Conservation (phyloP, 306 rosid genomes). For the Pterocarpus santalinus region DNA sequence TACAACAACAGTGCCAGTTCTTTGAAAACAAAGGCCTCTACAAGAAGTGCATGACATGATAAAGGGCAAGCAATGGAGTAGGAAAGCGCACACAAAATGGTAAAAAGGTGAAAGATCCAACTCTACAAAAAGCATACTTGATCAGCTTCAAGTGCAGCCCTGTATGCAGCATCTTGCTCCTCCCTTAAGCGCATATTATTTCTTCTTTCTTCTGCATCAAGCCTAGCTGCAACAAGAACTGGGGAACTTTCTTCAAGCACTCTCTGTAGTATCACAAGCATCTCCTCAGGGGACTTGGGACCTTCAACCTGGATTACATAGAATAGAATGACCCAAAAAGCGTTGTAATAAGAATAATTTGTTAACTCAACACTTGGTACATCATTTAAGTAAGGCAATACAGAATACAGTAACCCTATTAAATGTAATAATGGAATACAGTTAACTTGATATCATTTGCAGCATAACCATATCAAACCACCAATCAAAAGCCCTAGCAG, state of each 20-base stretch:
- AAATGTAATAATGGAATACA: not conserved
- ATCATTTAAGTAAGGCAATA: constrained; percentile 25
- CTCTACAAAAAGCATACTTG: constrained; percentile 68
- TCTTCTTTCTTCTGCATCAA: constrained; percentile 92
- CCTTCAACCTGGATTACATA: constrained; percentile 80
- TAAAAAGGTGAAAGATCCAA: constrained; percentile 14
- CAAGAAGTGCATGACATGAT: constrained; percentile 10
- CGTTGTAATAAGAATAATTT: constrained; percentile 33
- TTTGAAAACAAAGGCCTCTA: constrained; percentile 32
- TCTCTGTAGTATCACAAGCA: constrained; percentile 78
- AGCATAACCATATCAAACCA: constrained; percentile 35
- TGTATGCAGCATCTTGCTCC: constrained; percentile 99
- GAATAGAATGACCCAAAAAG: constrained; percentile 37
- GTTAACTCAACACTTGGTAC: constrained; percentile 26
- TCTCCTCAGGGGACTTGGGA: constrained; percentile 87
- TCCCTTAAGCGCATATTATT: constrained; percentile 83
- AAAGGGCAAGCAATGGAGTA: constrained; percentile 28
- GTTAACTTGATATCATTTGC: constrained; percentile 25
- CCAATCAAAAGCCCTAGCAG: constrained; percentile 10
- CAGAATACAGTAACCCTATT: constrained; percentile 12
- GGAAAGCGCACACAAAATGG: not conserved
- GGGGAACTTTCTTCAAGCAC: constrained; percentile 94
- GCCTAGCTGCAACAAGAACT: constrained; percentile 83
- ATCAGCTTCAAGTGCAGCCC: constrained; percentile 99
- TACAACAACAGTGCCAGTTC: constrained; percentile 30